These are phyloP conservation scores for Geranium brycei DNA, from an alignment of 345 rosid genomes.

Conservation along the genomic window DNA sequence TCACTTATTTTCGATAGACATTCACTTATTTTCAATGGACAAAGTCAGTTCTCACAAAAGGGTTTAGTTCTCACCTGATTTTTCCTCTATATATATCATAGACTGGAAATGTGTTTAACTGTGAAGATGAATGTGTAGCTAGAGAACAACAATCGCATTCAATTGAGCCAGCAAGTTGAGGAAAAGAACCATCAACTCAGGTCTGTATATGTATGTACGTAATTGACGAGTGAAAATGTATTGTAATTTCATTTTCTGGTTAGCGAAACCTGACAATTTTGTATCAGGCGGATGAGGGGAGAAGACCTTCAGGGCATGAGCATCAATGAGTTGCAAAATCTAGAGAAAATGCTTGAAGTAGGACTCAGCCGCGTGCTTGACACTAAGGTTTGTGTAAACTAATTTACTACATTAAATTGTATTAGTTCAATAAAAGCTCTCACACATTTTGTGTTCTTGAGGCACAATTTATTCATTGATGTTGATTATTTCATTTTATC, in stretches of 20 bases:
- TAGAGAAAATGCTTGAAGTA: constrained; percentile 33
- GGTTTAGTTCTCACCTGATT: too few relatives aligned
- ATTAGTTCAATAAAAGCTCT: too few relatives aligned
- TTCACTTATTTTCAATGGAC: too few relatives aligned
- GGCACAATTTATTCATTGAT: too few relatives aligned
- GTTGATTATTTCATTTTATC: not conserved
- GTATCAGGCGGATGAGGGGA: constrained; percentile 39
- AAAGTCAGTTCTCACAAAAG: too few relatives aligned
- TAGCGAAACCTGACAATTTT: not conserved
- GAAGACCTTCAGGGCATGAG: constrained; percentile 39
- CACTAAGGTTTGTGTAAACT: constrained; percentile 17
- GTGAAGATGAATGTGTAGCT: constrained; percentile 18
- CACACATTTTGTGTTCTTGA: too few relatives aligned
- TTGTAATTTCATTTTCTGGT: too few relatives aligned
- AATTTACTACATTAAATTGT: not conserved
- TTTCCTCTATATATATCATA: not conserved
- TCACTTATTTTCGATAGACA: too few relatives aligned
- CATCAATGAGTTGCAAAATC: constrained; percentile 32
- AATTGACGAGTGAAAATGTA: too few relatives aligned
- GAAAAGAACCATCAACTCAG: constrained; percentile 45
- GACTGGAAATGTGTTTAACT: not conserved
- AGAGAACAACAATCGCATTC: constrained; percentile 26
- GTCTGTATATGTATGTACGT: constrained; percentile 9
- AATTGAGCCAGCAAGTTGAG: constrained; percentile 40
- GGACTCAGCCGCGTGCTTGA: constrained; percentile 27